A percentile compares a stretch with the other conserved stretches of the same genome.
These are phyloP conservation scores for Metschnikowia lunata DNA, from an alignment of 805 yeast species.

Conservation along the genomic window DNA sequence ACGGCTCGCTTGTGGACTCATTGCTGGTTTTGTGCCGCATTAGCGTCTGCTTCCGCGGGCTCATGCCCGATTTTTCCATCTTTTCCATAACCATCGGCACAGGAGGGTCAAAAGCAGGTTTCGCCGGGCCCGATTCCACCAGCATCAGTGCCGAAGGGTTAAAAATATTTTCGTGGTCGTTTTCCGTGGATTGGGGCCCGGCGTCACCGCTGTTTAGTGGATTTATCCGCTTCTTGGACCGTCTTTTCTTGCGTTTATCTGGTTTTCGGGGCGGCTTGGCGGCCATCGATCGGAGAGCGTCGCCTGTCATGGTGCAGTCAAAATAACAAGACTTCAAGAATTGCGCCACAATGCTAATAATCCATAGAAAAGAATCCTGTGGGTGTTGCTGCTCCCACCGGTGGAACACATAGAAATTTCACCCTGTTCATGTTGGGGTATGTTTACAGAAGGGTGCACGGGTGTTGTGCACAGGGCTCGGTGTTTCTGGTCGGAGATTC, in stretches of 20 bases:
- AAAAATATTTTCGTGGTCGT: too few species aligned
- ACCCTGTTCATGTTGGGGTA: slow-evolving; percentile 1
- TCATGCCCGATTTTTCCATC: slow-evolving; percentile 10
- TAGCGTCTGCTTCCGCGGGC: slow-evolving; percentile 38
- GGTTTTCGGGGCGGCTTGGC: slow-evolving; percentile 4
- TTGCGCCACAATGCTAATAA: too few species aligned
- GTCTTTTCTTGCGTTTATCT: slow-evolving; percentile 6
- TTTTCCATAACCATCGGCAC: not conserved
- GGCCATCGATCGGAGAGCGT: slow-evolving; percentile 3
- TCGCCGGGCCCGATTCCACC: not conserved
- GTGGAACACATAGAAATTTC: not conserved
- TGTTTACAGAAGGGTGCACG: slow-evolving; percentile 10
- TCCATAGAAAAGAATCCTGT: too few species aligned
- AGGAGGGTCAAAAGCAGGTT: not conserved
- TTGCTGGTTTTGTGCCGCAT: slow-evolving; percentile 34
- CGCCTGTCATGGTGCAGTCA: slow-evolving; percentile 4
- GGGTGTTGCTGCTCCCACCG: not conserved
- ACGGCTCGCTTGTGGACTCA: slow-evolving; percentile 18
- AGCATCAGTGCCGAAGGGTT: not conserved
- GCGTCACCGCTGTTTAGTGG: not conserved
- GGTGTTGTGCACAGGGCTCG: not conserved
- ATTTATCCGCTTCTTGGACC: slow-evolving; percentile 2
- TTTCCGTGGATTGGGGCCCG: not conserved
- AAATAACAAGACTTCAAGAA: too few species aligned
- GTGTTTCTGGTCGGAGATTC: too few species aligned